Evolutionary conservation across 2,329 filamentous ascomycete species (phyloP).

Genomic region (Diaporthe eres): DNA sequence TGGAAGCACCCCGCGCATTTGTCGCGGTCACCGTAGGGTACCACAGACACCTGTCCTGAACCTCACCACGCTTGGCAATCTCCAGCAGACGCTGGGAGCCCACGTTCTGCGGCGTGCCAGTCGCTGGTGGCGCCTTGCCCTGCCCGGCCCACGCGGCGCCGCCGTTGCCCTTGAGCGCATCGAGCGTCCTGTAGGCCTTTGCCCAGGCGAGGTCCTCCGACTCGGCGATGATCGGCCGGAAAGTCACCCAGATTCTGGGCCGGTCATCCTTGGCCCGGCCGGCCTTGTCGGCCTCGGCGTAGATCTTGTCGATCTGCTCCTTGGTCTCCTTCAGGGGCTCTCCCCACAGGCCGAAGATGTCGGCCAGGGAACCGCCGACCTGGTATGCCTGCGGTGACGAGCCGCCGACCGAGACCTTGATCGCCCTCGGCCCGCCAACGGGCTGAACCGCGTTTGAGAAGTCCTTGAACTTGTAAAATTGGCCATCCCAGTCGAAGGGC

Average conservation of each 20-base stretch:
- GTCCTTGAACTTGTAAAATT: constrained; percentile 72
- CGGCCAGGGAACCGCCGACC: constrained; percentile 69
- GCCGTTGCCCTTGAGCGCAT: constrained; percentile 61
- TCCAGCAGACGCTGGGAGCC: constrained; percentile 71
- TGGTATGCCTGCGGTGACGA: constrained; percentile 72
- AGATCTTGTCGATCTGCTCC: constrained; percentile 73
- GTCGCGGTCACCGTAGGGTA: constrained; percentile 74
- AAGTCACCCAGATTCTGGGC: constrained; percentile 75
- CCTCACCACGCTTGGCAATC: constrained; percentile 68
- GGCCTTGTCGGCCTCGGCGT: constrained; percentile 70
- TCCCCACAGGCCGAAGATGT: constrained; percentile 76
- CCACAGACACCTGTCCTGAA: constrained; percentile 74
- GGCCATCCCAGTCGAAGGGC: constrained; percentile 73
- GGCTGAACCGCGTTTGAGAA: constrained; percentile 69
- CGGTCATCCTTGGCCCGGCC: constrained; percentile 63
- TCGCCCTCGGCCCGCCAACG: constrained; percentile 60
- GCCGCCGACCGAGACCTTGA: constrained; percentile 72
- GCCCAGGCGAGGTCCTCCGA: constrained; percentile 74
- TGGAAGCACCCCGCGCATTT: constrained; percentile 71
- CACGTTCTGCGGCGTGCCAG: constrained; percentile 66
- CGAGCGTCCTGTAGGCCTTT: constrained; percentile 70
- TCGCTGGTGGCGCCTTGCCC: constrained; percentile 52
- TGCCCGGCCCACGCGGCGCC: constrained; percentile 39
- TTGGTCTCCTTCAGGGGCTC: constrained; percentile 75
- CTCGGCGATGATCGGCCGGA: constrained; percentile 72